Base-by-base conservation (phyloP, 2,329 filamentous ascomycete species). In the Calonectria hawksworthii region DNA sequence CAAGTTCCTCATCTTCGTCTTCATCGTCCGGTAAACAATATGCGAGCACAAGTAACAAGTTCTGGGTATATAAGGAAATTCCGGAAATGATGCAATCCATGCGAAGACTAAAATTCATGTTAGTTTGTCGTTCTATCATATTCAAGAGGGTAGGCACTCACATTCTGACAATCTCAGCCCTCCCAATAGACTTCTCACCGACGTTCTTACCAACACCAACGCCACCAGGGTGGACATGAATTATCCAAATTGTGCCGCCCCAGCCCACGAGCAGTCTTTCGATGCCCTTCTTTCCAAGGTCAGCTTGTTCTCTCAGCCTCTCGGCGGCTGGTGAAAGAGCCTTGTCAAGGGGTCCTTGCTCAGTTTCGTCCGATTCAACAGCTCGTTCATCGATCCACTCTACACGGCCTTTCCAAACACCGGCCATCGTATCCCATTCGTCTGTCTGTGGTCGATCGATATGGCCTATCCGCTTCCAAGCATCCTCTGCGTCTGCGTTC, bases 1-100 rank as follows among this genome's bases (percentile, higher is more conserved):
- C 68, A 23, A 74, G 21, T 51, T 64, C 83, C 2, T 87, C 86
- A 10, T 89, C 85, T 13, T 93, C 90, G 18, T 93, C 90, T n/a
- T 94, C 90, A 11, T 93, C 89, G 59, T 95, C 94, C 47, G 93
- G 92, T 75, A 93, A 93, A 81, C 96, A 93, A 86, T 98, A 98
- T 83, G 96, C 96, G 86, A 99, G 93, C 81, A 99, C 94, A 81
- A 98, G 91, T 85, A 99, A 90, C 79, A 98, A 90, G 83, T 92
- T 97, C 83, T 95, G 95, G 83, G 96, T 98, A 92, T 98, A 99
- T 86, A 99, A 90, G 78, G 96, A 98, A 85, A 99, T 94, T 82
- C 97, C 97, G 83, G 97, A 98, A 88, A 99, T 95, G 84, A 98
- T 96, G 89, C 97, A 99, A 87, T 99, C 97, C 86, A 97, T 98